Base-by-base conservation (phyloP, 108 stramenopile species). In the Cyclotella atomus region DNA sequence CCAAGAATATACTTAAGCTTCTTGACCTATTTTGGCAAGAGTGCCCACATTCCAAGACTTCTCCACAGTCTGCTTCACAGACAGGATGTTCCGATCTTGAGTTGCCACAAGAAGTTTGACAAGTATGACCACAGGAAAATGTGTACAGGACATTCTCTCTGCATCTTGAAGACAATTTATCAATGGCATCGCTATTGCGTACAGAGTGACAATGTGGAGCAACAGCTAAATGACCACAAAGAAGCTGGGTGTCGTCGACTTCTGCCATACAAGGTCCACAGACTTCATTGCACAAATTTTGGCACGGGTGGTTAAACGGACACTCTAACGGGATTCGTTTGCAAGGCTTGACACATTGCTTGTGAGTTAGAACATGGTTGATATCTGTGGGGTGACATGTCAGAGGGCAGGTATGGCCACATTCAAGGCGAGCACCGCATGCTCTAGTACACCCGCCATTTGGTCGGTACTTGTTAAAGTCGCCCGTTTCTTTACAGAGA, bases 391-490 rank as follows among this genome's bases (percentile, higher is more conserved):
- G 84, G 30, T 85, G 84, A 75, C 84, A 85, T 50, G 45, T 65
- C 45, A 60, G 46, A 30, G 67, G 68, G 43, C 84, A 85, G 25
- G 71, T 65, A 52, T 85, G 84, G 2, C 84, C 84, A 59, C 84
- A 85, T 28, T 49, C 49, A 14, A 85, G 67, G 12, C 81, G 65
- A 30, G 45, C 72, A 8, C 27, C 54, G 36, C 84, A 85, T 17
- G 70, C 63, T 27, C 81, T 65, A 24, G n/a, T 27, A 54, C 84
- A 85, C 6, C 84, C 84, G 32, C 84, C 84, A 71, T 85, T 78
- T 29, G 81, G 84, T 20, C 84, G 52, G 21, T 56, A 34, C 21
- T 25, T 50, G 25, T 72, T 25, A 29, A 82, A 85, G 1, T 77
- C 72, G 10, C 14, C 0, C 19, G 43, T 45, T 33, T n/a, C 49